Evolutionary conservation across 1,139 yeast genomes (phyloP).

Genomic region (Yamadazyma aaseri): DNA sequence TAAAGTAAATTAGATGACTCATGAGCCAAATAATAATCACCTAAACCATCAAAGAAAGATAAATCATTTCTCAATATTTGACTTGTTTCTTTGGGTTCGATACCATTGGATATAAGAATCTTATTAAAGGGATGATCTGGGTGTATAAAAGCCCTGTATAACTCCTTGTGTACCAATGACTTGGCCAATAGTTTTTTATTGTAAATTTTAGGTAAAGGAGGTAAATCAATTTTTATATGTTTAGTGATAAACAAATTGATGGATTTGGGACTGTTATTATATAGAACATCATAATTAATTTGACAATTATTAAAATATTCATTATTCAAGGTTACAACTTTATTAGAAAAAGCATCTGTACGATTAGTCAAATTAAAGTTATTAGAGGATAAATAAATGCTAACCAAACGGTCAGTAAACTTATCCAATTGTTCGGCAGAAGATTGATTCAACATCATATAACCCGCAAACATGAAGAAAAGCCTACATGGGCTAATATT

Average conservation of each 20-base stretch:
- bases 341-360: constrained; percentile 13
- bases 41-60: constrained; percentile 46
- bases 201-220: constrained; percentile 36
- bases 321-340: constrained; percentile 14
- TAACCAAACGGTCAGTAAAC: constrained; percentile 31
- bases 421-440: constrained; percentile 24
- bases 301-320: constrained; percentile 25
- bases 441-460: constrained; percentile 26
- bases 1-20: constrained; percentile 40
- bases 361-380: constrained; percentile 8
- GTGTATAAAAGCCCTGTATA: constrained; percentile 32
- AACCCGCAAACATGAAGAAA: constrained; percentile 41
- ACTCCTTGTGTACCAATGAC: constrained; percentile 42
- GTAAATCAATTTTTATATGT: constrained; percentile 27
- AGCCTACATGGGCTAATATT: constrained; percentile 24
- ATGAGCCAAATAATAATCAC: constrained; percentile 41
- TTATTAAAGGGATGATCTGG: constrained; percentile 30
- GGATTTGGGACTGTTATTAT: constrained; percentile 16
- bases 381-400: constrained; percentile 27
- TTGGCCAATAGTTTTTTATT: constrained; percentile 32
- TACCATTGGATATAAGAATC: constrained; percentile 20
- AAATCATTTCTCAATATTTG: constrained; percentile 33
- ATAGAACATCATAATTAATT: constrained; percentile 23
- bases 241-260: constrained; percentile 27
- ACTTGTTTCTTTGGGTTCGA: constrained; percentile 19